phyloP scores from a whole-genome alignment of 2,329 filamentous ascomycete genomes.

The Aspergillus sp. region DNA sequence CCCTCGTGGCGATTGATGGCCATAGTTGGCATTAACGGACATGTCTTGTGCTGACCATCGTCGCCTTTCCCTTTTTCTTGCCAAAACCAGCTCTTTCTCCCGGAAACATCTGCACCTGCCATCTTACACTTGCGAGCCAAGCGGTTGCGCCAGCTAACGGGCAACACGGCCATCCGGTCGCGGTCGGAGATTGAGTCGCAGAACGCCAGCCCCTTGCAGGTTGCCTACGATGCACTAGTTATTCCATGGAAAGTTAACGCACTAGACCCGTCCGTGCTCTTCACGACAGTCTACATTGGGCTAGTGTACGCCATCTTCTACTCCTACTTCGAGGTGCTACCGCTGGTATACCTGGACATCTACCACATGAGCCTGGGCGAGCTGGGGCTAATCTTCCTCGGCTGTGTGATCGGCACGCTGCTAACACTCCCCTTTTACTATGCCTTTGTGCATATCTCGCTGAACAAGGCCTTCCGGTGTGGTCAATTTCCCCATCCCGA shows the following conservation, averaged over 20 bases:
- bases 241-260: slow-evolving; percentile 1
- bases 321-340: slow-evolving; percentile 7
- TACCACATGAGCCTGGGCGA: neutral
- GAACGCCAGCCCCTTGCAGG: neutral
- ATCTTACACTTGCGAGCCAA: slow-evolving; percentile 17
- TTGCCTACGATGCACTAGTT: neutral
- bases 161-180: neutral
- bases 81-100: slow-evolving; percentile 13
- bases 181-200: neutral
- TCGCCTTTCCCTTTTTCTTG: neutral
- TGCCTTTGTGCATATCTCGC: neutral
- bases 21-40: too few relatives aligned
- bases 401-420: neutral
- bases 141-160: slow-evolving; percentile 1
- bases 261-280: slow-evolving; percentile 2
- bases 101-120: slow-evolving; percentile 18
- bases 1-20: too few relatives aligned
- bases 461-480: neutral
- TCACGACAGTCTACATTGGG: slow-evolving; percentile 3
- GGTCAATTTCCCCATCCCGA: neutral
- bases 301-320: slow-evolving; percentile 8
- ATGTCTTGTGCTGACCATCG: too few relatives aligned
- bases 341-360: neutral
- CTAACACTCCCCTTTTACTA: neutral
- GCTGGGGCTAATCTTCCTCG: neutral